Evolutionary conservation across 345 rosid species (phyloP), one percentile per base, ranked within the genome.

Genomic region (Euphorbia lathyris): DNA sequence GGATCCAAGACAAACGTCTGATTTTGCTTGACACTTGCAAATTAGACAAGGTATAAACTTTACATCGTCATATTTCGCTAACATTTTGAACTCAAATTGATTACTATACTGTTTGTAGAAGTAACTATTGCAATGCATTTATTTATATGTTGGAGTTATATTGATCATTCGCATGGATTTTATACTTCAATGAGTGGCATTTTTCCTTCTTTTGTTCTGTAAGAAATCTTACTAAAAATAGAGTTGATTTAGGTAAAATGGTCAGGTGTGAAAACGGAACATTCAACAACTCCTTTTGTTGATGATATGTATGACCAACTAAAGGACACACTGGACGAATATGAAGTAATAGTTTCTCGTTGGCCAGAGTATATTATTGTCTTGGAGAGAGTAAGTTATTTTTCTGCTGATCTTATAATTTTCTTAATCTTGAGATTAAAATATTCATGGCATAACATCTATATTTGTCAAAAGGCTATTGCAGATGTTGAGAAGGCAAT

Each of bases 401-500:
- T 72, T 11, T 20, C 29, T 29, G 19, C 25, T 25, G 56, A 43
- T 23, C 58, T 17, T 45, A 8, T 48, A 19, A 5, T 25, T 43
- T 14, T n/a, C 29, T 72, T 58, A 4, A 58, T 22, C 29, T 22
- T 51, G 23, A 23, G 48, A 50, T 65, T 63, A 9, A 11, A 58
- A 22, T 45, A 45, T 42, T 66, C 29, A 45, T 47, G 8, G 36
- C 59, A 58, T 47, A 16, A 10, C 38, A 23, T 67, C 27, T 73
- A 30, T 40, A 10, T 66, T 32, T 16, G 32, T 34, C 34, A 74
- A 67, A 59, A 74, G 78, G 78, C 74, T 26, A 57, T 75, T 65
- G 78, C 74, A 58, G 70, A 75, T 58, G 63, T 69, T 58, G 78
- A 75, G 48, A 75, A 68, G 68, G 74, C 78, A 56, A 75, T 65